These are phyloP conservation scores for Exophiala lecanii-corni DNA, from an alignment of 2,329 filamentous ascomycete genomes.

Conservation along the genomic window DNA sequence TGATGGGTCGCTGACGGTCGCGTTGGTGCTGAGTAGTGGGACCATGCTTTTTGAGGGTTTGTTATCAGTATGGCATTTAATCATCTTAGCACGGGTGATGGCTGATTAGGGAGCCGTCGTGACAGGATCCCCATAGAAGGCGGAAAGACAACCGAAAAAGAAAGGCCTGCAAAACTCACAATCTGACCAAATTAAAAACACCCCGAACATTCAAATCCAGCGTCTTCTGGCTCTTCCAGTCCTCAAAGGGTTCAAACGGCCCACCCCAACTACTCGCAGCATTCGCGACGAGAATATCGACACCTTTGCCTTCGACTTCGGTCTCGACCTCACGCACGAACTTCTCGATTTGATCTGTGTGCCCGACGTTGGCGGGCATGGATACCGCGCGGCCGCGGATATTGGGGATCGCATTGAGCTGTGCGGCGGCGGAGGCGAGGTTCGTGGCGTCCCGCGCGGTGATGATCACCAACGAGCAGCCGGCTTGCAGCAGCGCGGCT, in stretches of 20 bases:
- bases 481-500: conserved; percentile 15
- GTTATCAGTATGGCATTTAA: no score
- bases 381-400: conserved; percentile 7
- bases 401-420: conserved; percentile 17
- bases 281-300: conserved; percentile 25
- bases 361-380: conserved; percentile 17
- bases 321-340: conserved; percentile 13
- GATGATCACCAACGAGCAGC: conserved; percentile 14
- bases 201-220: conserved; percentile 19
- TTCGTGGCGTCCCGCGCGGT: conserved; percentile 14
- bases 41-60: conserved; percentile 15
- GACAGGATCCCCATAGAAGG: no score
- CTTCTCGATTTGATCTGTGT: conserved; percentile 14
- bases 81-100: no score
- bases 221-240: conserved; percentile 17
- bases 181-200: conserved; percentile 23
- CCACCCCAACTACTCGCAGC: conserved; percentile 21
- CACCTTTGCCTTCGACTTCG: conserved; percentile 1
- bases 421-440: conserved; percentile 3
- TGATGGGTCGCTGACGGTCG: conserved; percentile 7
- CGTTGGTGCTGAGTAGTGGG: conserved; percentile 8
- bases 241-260: conserved; percentile 15
- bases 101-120: no score
- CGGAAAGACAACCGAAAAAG: no score
- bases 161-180: no score